These are phyloP conservation scores for Chimonanthus praecox DNA, from an alignment of 164 flowering plant genomes.

Conservation along the genomic window DNA sequence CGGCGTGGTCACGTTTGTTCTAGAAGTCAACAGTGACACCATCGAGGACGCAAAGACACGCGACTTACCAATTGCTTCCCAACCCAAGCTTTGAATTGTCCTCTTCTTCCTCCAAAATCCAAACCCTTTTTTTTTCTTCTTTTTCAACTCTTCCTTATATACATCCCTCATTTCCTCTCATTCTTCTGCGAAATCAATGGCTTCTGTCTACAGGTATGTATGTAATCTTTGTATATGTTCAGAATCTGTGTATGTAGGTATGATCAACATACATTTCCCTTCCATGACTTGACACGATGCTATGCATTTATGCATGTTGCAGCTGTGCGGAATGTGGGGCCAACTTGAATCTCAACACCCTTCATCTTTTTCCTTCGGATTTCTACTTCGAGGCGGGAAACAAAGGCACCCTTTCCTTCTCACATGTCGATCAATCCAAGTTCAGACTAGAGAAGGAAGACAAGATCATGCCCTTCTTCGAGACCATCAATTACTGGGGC, in stretches of 20 bases:
- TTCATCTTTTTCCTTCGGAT: constrained; percentile 60
- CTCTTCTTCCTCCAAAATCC: neutral
- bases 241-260: too few species aligned
- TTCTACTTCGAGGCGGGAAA: constrained; percentile 94
- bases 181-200: constrained; percentile 25
- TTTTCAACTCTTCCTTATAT: neutral
- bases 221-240: neutral
- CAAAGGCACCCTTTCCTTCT: constrained; percentile 77
- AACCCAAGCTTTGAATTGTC: neutral
- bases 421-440: constrained; percentile 54
- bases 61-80: neutral
- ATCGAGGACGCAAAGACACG: neutral
- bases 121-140: neutral
- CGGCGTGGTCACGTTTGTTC: neutral
- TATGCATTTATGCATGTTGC: constrained; percentile 1
- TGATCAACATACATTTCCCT: neutral
- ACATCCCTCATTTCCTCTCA: neutral
- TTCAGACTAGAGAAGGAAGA: constrained; percentile 74
- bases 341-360: constrained; percentile 54
- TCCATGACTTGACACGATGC: neutral
- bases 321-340: constrained; percentile 64
- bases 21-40: neutral
- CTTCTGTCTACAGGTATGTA: constrained; percentile 42
- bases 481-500: constrained; percentile 94
- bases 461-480: constrained; percentile 85